Conservation (phyloP, 331 rosid genomes). For the Pyrus hybrid region DNA sequence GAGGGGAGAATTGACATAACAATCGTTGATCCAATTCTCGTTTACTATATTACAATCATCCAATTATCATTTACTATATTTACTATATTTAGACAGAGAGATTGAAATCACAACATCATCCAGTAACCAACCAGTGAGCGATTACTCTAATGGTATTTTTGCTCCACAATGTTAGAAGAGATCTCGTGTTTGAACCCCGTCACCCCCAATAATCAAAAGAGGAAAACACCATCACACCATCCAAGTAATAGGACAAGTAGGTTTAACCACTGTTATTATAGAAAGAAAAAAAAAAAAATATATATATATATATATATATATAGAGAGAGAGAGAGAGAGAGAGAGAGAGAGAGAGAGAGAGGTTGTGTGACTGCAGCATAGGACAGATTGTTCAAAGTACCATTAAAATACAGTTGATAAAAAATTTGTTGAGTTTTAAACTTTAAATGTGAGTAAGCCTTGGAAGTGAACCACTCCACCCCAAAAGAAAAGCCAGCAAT, state of each 20-base stretch:
- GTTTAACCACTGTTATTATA: background rate
- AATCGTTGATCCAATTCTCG: background rate
- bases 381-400: background rate
- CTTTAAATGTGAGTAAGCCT: background rate
- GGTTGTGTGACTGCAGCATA: background rate
- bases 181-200: no score
- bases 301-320: no score
- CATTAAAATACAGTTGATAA: background rate
- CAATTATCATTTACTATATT: background rate
- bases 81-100: background rate
- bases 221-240: background rate
- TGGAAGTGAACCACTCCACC: background rate
- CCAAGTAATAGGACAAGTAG: background rate
- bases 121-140: no score
- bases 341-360: no score
- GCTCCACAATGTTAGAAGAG: no score
- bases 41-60: background rate
- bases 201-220: no score
- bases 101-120: no score
- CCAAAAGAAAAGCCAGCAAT: background rate
- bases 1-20: background rate
- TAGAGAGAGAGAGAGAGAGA: no score
- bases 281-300: background rate
- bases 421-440: no score
- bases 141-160: no score